phyloP scores from a whole-genome alignment of 352 stramenopile species.

The Pythium apleroticum region DNA sequence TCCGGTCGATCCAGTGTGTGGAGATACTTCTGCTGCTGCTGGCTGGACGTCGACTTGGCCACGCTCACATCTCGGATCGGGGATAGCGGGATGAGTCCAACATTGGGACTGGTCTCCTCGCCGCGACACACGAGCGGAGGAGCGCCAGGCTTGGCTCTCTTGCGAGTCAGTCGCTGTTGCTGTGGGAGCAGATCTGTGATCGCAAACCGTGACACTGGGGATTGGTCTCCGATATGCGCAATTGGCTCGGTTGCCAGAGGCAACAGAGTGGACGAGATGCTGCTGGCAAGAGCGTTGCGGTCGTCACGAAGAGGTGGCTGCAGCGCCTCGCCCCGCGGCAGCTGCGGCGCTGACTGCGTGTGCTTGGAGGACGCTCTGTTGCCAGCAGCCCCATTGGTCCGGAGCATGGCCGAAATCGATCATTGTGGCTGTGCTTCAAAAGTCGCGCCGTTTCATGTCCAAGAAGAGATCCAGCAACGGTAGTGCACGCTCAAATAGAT shows the following conservation, averaged over 20 bases:
- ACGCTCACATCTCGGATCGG: constrained; percentile 11
- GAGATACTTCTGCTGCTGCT: constrained; percentile 32
- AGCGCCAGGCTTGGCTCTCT: constrained; percentile 22
- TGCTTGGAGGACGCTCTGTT: not conserved
- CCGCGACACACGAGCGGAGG: not conserved
- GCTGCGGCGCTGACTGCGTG: constrained; percentile 17
- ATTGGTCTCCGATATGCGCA: not conserved
- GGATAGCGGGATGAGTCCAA: constrained; percentile 12
- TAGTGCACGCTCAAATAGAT: not conserved
- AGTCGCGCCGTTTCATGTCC: not conserved
- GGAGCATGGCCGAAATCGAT: not conserved
- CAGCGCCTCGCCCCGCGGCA: not conserved
- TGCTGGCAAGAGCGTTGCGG: not conserved
- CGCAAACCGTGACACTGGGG: not conserved
- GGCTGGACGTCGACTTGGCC: not conserved
- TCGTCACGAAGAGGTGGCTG: not conserved
- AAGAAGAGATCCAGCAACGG: not conserved
- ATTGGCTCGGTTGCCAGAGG: not conserved
- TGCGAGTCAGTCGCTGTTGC: constrained; percentile 7
- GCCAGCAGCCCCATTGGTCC: not conserved
- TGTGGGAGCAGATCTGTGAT: constrained; percentile 22
- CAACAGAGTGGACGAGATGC: constrained; percentile 9
- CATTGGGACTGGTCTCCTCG: not conserved
- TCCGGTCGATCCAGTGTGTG: constrained; percentile 43
- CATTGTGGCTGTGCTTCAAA: not conserved